Conservation (phyloP, 192 early-diverging fungal genomes). For the Polychytrium aggregatum region DNA sequence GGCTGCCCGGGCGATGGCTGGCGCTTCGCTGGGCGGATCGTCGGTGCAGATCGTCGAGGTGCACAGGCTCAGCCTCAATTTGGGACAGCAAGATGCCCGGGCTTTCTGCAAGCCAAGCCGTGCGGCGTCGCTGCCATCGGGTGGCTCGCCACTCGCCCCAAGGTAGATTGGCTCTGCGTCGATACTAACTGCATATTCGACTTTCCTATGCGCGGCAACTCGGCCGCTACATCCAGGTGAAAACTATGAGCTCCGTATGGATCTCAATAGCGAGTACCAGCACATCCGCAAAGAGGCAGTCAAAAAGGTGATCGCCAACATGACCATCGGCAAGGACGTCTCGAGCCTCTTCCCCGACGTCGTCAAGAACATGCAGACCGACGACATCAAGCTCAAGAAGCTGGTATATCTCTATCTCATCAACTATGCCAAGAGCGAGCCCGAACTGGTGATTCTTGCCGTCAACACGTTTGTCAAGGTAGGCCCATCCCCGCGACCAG, state of each 20-base stretch:
- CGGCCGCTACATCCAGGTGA: constrained; percentile 50
- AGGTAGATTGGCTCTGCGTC: too few species aligned
- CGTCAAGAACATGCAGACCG: constrained; percentile 98
- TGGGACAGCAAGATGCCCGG: too few species aligned
- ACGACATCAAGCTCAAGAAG: constrained; percentile 96
- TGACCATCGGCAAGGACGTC: constrained; percentile 99
- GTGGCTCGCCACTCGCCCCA: too few species aligned
- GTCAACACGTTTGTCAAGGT: constrained; percentile 97
- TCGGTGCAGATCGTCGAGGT: too few species aligned
- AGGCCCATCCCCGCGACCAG: background rate
- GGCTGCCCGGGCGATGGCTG: too few species aligned
- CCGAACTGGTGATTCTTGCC: constrained; percentile 91
- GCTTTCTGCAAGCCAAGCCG: too few species aligned
- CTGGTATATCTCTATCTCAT: constrained; percentile 96
- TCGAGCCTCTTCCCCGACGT: constrained; percentile 91
- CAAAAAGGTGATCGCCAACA: constrained; percentile 98
- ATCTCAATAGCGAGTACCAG: constrained; percentile 94
- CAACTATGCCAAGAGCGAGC: constrained; percentile 94
- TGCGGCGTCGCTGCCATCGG: too few species aligned
- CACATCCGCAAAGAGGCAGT: constrained; percentile 94
- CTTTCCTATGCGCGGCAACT: too few species aligned
- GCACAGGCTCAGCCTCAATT: too few species aligned
- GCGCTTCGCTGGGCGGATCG: too few species aligned
- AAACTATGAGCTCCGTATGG: constrained; percentile 94
- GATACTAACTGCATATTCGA: too few species aligned